Base-by-base conservation (phyloP, 352 stramenopile species). In the Pythium oligandrum region DNA sequence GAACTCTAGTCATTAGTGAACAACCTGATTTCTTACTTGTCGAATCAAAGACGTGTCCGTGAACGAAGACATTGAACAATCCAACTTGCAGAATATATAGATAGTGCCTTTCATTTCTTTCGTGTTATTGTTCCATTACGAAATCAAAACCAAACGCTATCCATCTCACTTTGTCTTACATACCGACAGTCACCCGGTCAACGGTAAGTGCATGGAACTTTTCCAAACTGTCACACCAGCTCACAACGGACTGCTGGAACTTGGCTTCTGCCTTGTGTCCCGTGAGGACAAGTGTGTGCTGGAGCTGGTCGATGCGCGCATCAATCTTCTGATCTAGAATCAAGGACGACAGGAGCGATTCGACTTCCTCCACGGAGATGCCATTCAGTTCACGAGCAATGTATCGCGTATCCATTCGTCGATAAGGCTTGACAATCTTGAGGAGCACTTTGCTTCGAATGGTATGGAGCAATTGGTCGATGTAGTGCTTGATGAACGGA, bases 381-480 rank as follows among this genome's bases (percentile, higher is more conserved):
- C 70, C 79, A 45, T 98, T 98, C 4, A 98, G 70, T 69, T 98
- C 90, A 5, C 73, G 73, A 7, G 93, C 83, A 56, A 98, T 96
- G 61, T 96, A 96, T 35, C 67, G 53, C 5, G 97, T 85, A 43
- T 92, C 87, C 72, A 98, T 97, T n/a, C 83, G 85, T 31, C 89
- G 86, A 63, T 98, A 98, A 1, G 94, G 93, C 44, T 87, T 93
- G 63, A 98, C 87, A 44, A 97, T 91, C 55, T 94, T 93, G 34
- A 97, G 68, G 50, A 98, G 68, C 43, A 98, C 95, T 66, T 98
- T 96, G 57, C 80, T 97, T 12, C 95, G 85, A 65, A 98, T 98
- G 4, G 94, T 98, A 26, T 86, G 82, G 26, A 98, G 59, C 43
- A 98, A 75, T 54, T 95, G 90, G 58, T 95, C 88, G 30, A 98